These are phyloP conservation scores for Nicotiana tabacum DNA, from an alignment of 257 asterid species.

Conservation along the genomic window DNA sequence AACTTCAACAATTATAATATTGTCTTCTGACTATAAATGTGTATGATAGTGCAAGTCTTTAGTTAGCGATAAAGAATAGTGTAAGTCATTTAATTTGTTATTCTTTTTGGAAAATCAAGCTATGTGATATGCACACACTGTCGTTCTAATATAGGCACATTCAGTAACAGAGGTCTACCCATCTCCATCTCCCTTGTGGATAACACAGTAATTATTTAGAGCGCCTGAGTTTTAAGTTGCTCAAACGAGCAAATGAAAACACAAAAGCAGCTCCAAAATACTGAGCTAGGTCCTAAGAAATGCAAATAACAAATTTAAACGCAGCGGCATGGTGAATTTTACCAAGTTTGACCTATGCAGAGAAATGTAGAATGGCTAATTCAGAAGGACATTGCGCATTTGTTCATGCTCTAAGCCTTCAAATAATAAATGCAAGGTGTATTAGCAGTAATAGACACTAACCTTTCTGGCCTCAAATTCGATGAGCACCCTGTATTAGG, in stretches of 20 bases:
- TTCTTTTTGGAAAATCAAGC: not conserved
- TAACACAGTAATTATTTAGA: not conserved
- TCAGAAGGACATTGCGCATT: not conserved
- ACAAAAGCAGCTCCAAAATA: not conserved
- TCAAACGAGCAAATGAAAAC: conserved; percentile 3
- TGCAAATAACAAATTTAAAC: not conserved
- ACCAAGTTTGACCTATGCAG: not conserved
- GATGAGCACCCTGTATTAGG: conserved; percentile 43
- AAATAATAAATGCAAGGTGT: not conserved
- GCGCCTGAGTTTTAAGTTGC: not conserved
- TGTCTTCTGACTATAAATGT: too few relatives aligned
- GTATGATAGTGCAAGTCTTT: too few relatives aligned
- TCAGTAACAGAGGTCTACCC: not conserved
- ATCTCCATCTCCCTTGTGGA: not conserved
- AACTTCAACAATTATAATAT: not conserved
- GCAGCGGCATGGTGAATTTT: not conserved
- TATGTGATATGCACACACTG: not conserved
- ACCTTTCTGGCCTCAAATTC: conserved; percentile 47
- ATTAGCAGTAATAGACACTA: conserved; percentile 19
- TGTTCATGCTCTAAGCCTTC: not conserved
- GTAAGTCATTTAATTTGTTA: not conserved
- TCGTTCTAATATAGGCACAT: not conserved
- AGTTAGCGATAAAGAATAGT: not conserved
- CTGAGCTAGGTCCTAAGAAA: not conserved
- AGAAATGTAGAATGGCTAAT: not conserved